Evolutionary conservation across 2,329 filamentous ascomycete genomes (phyloP), one percentile per base, ranked within the genome.

Genomic region (Talaromyces islandicus): DNA sequence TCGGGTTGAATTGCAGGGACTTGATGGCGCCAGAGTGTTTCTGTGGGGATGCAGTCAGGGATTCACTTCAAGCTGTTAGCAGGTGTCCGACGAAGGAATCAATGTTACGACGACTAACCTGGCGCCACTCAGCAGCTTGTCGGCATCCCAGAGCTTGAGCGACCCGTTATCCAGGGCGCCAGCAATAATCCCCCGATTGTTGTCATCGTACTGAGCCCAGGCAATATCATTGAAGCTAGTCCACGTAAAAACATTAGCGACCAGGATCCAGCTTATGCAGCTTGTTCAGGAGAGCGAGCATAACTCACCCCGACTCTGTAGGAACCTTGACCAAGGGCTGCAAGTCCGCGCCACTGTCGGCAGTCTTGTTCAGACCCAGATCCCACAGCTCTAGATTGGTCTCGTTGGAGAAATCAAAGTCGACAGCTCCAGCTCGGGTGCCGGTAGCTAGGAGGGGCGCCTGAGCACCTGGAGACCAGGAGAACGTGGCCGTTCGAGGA

Each of bases 361-460:
- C 78, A n/a, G 53, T 21, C 75, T 87, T 86, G 75, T 95, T 91
- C 66, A 97, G 82, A 71, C 86, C 88, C 66, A 99, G 82, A 77
- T 97, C 91, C 94, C 94, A 99, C 63, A 99, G 83, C 80, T 99
- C 94, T 60, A 99, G 81, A 79, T 93, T 93, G 65, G 92, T 97
- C 75, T 97, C 92, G 75, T 94, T 94, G 29, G 94, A 97, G 78
- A 99, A 99, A 76, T 97, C 92, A 68, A 91, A 92, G 77, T 96
- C 92, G 48, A 99, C 92, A 69, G 94, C 94, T 64, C 94, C 94
- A 63, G 94, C 92, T 68, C 92, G 88, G 53, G 94, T 99, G 69
- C 94, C 94, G 29, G 94, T 99, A 62, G 91, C 93, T 65, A 99
- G 82, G 67, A 96, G 82, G 68, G 93, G 92, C 67, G 88, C 86